These are phyloP conservation scores for Rhodotorula babjevae DNA, from an alignment of 768 basidiomycete genomes.

Conservation along the genomic window DNA sequence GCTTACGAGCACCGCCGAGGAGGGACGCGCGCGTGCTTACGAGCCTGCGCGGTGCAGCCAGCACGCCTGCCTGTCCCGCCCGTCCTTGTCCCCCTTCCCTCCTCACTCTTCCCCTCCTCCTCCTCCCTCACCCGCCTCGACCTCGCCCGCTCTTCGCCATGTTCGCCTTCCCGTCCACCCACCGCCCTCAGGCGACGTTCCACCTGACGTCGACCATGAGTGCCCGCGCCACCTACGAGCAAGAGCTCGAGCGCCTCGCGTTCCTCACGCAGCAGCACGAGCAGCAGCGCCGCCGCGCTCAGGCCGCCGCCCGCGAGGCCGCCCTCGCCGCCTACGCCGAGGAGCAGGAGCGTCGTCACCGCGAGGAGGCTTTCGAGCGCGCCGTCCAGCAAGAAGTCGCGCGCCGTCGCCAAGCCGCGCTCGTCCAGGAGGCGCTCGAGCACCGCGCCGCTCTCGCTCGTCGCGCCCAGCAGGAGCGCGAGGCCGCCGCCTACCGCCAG, in stretches of 20 bases:
- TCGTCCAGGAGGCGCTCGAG: background rate
- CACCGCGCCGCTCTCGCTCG: slow-evolving; percentile 1
- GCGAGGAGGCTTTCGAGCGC: background rate
- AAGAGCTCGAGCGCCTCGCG: background rate
- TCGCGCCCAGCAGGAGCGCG: background rate
- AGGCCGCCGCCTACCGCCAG: background rate
- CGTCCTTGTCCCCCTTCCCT: too few species aligned
- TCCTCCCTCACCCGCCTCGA: too few species aligned
- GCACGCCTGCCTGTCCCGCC: too few species aligned
- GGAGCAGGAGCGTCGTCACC: background rate
- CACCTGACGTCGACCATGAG: too few species aligned
- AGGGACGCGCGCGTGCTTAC: too few species aligned
- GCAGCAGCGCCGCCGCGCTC: background rate
- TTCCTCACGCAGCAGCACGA: background rate
- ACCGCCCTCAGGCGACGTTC: too few species aligned
- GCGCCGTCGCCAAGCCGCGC: background rate
- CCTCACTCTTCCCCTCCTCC: too few species aligned
- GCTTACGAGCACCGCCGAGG: too few species aligned
- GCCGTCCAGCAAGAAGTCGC: slow-evolving; percentile 2
- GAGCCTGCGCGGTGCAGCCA: too few species aligned
- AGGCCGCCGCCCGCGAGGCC: background rate
- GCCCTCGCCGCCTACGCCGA: background rate
- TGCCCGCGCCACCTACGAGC: background rate
- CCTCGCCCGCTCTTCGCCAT: too few species aligned
- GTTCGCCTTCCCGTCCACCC: too few species aligned